phyloP scores from a whole-genome alignment of 1,139 yeast genomes.

The Magnusiomyces suaveolens region DNA sequence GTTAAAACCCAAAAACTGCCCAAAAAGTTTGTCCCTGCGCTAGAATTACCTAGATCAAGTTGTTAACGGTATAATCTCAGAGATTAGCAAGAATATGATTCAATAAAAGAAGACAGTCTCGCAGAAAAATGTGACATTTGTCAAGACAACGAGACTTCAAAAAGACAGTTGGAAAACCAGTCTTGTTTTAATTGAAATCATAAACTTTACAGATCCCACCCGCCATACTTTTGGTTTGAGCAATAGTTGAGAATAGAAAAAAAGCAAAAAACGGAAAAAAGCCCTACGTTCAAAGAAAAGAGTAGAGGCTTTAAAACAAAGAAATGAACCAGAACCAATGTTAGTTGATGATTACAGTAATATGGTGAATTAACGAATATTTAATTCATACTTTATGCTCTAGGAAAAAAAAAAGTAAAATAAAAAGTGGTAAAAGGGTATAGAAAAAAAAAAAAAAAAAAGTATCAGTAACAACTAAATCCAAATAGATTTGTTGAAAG shows the following conservation, averaged over 20 bases:
- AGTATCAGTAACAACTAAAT: too few species aligned
- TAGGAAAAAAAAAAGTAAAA: too few species aligned
- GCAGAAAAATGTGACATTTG: not conserved
- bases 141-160: not conserved
- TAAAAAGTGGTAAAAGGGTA: too few species aligned
- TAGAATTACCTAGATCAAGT: constrained; percentile 16
- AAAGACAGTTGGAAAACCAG: not conserved
- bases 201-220: not conserved
- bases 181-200: not conserved
- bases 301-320: not conserved
- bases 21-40: constrained; percentile 17
- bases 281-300: not conserved
- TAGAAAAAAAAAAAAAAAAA: too few species aligned
- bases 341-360: not conserved
- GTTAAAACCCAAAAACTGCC: too few species aligned
- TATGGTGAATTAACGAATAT: not conserved
- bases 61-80: constrained; percentile 18
- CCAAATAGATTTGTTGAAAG: too few species aligned
- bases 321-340: not conserved
- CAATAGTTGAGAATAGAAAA: not conserved
- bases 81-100: not conserved
- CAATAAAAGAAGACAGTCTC: not conserved
- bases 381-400: not conserved
- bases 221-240: not conserved
- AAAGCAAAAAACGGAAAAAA: not conserved